Base-by-base conservation (phyloP, 768 basidiomycete genomes). In the Kwoniella sp. region DNA sequence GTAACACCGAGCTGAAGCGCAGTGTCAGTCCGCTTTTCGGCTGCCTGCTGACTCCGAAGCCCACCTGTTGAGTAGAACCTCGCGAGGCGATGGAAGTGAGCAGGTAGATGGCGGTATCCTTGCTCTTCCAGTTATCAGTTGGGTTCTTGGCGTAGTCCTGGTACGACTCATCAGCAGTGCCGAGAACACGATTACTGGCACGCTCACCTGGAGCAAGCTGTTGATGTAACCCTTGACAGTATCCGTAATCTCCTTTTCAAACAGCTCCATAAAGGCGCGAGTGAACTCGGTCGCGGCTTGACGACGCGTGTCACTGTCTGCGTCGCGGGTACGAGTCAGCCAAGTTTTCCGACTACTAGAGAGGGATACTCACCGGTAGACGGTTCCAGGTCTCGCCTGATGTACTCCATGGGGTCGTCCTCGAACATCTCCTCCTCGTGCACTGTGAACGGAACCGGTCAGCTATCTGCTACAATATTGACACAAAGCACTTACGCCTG, bases 281-380 rank as follows among this genome's bases (percentile, higher is more conserved):
- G 95, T 81, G n/a, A 98, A 88, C 64, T 99, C 93, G 0, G 87
- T 90, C 0, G 91, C 93, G 2, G 93, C 87, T 64, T 95, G 89
- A 33, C 93, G 79, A 26, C 91, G 82, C 0, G 92, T 98, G 36
- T 87, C 83, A 25, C 82, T 80, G 63, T 92, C 92, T 48, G 81
- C 76, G 17, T 4, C n/a, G 26, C 7, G 25, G 5, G 39, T 3
- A 23, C 23, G 7, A 6, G 32, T 53, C 28, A 56, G 45, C 27
- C 49, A 3, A 38, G 25, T 10, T 5, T n/a, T 26, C 11, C 8
- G 2, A 14, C 25, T 19, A 22, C 25, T 14, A 27, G 4, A 14
- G 3, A 15, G 17, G 22, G 9, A 28, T 17, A 41, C 71, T 79
- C 73, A 50, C 86, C 76, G 49, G 84, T 49, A 79, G 80, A 63